A percentile compares a stretch with the other conserved stretches of the same genome.
Evolutionary conservation across 805 yeast genomes (phyloP).

Genomic region (Saturnispora galanensis): DNA sequence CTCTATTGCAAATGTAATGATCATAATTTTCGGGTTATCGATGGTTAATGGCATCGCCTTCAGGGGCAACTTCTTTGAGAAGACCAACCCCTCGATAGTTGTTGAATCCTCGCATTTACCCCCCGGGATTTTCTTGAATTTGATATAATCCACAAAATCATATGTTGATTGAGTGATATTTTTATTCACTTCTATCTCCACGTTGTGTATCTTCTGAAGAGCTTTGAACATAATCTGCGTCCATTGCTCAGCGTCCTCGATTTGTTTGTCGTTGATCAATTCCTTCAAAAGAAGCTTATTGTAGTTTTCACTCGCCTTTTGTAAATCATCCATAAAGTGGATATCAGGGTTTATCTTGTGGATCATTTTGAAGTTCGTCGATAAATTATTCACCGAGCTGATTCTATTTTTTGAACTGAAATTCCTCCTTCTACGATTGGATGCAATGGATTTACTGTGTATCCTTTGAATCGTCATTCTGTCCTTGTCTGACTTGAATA

Average conservation of each 20-base stretch:
- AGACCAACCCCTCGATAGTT: conserved; percentile 68
- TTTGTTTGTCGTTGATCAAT: conserved; percentile 50
- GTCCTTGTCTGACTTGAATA: not conserved
- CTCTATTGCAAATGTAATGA: conserved; percentile 84
- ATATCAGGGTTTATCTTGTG: conserved; percentile 11
- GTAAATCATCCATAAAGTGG: conserved; percentile 26
- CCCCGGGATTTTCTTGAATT: conserved; percentile 77
- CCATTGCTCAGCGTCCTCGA: conserved; percentile 52
- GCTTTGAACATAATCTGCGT: conserved; percentile 37
- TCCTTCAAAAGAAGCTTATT: conserved; percentile 47
- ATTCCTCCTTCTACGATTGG: conserved; percentile 14
- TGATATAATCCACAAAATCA: conserved; percentile 82
- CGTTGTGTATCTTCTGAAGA: conserved; percentile 43
- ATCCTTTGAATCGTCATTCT: not conserved
- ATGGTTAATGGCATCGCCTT: conserved; percentile 65
- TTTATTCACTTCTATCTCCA: conserved; percentile 49
- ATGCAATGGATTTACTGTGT: not conserved
- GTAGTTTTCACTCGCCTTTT: conserved; percentile 31
- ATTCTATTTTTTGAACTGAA: conserved; percentile 8
- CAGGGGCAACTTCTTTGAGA: conserved; percentile 74
- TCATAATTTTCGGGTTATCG: conserved; percentile 61
- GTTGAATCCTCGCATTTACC: conserved; percentile 52
- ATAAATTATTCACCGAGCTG: not conserved
- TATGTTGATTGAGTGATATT: conserved; percentile 53
- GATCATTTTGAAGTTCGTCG: conserved; percentile 3